Conservation (phyloP, 1,139 yeast genomes). For the Chernovozyma sophiae-reginae region DNA sequence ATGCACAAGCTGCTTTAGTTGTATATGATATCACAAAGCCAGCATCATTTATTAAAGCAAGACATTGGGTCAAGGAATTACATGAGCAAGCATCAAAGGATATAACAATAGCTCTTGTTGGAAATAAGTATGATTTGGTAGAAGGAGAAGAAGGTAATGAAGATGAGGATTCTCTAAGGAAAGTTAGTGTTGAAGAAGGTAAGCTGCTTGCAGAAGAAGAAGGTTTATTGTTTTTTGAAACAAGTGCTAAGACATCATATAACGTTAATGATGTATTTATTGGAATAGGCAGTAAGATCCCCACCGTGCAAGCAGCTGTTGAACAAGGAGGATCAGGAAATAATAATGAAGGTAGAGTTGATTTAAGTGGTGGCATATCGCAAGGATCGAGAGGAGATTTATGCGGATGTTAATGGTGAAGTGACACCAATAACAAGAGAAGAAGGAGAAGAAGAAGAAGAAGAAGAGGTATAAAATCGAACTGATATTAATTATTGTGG, state of each 20-base stretch:
- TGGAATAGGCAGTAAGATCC: conserved; percentile 80
- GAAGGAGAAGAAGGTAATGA: conserved; percentile 20
- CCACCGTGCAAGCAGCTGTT: conserved; percentile 23
- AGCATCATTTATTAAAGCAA: conserved; percentile 95
- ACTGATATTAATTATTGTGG: no score
- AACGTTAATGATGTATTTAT: conserved; percentile 79
- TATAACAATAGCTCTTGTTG: conserved; percentile 89
- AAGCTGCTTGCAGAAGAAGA: conserved; percentile 68
- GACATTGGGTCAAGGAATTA: conserved; percentile 97
- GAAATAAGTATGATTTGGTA: conserved; percentile 81
- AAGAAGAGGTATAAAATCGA: no score
- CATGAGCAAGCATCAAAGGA: conserved; percentile 93
- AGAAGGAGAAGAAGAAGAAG: background rate
- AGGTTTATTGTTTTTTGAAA: conserved; percentile 79
- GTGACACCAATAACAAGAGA: background rate
- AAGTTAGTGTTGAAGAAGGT: conserved; percentile 88
- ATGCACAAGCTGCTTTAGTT: conserved; percentile 97
- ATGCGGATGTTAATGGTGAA: conserved; percentile 3
- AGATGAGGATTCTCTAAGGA: conserved; percentile 44
- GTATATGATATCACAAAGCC: conserved; percentile 96
- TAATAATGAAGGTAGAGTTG: conserved; percentile 30
- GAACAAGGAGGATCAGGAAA: conserved; percentile 12
- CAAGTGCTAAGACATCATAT: conserved; percentile 89
- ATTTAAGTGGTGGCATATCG: conserved; percentile 10
- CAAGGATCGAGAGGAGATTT: background rate